Base-by-base conservation (phyloP, 2,329 filamentous ascomycete species). In the Penicillium janthinellum region DNA sequence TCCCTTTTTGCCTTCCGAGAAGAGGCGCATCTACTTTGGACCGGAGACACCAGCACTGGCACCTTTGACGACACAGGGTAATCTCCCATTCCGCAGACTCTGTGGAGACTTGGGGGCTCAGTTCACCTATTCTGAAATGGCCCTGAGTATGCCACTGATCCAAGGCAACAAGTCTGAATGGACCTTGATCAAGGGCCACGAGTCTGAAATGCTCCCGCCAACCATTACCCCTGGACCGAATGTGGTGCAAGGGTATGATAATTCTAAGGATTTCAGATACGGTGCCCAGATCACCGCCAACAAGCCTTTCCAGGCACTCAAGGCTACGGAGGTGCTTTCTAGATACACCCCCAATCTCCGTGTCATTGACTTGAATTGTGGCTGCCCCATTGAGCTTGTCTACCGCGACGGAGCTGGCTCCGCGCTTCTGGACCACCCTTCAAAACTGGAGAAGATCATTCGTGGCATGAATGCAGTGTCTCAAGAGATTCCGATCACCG, bases 81-180 rank as follows among this genome's bases (percentile, higher is more conserved):
- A 99, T 70, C 83, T 98, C 50, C 95, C 95, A 0, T 99, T 96
- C 81, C 89, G 95, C 58, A 87, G 95, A 52, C 85, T 99, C 34
- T 97, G 93, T 71, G 88, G 92, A 12, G 90, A 93, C 57, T 84
- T 98, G 25, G 95, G 95, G 38, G 93, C 92, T 31, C 90, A 97
- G 72, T 83, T 96, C 51, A 99, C 95, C 0, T 99, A 96, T 81
- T 98, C 94, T 0, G 95, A 99, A 77, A 99, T 99, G 95, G 95
- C 94, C 4, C 90, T 99, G 85, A 88, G 91, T 31, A 81, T 96
- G 76, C 93, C 94, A 10, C 79, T 99, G 44, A 84, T 99, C 5
- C 92, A 97, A 75, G 95, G 95, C 38, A 86, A 90, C 64, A 96
- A 94, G 77, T 84, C 88, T 1, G 95, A 99, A 79, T 99, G 95